These are phyloP conservation scores for Botrytis tulipae DNA, from an alignment of 2,329 filamentous ascomycete genomes.

Conservation along the genomic window DNA sequence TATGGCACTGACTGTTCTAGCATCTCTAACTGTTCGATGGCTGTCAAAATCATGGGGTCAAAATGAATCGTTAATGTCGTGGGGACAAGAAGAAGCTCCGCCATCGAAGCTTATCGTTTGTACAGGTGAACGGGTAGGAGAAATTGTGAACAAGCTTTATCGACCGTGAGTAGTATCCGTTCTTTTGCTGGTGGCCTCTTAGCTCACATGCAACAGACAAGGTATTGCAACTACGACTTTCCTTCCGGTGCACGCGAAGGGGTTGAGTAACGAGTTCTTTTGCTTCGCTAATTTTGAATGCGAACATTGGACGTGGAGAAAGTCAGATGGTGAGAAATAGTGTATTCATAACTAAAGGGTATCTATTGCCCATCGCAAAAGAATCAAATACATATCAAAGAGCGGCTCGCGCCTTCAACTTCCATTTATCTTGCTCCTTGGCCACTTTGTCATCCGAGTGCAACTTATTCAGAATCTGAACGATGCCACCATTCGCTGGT, in stretches of 20 bases:
- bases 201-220: slow-evolving; percentile 37
- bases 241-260: slow-evolving; percentile 66
- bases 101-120: slow-evolving; percentile 57
- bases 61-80: slow-evolving; percentile 17
- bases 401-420: slow-evolving; percentile 44
- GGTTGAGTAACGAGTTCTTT: slow-evolving; percentile 76
- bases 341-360: neutral
- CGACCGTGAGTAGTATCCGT: slow-evolving; percentile 48
- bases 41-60: slow-evolving; percentile 50
- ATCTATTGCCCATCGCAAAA: neutral
- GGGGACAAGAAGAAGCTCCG: slow-evolving; percentile 3
- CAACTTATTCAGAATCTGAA: slow-evolving; percentile 79
- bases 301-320: slow-evolving; percentile 47
- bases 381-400: slow-evolving; percentile 37
- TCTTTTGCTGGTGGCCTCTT: neutral
- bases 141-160: slow-evolving; percentile 66
- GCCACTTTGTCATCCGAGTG: slow-evolving; percentile 67
- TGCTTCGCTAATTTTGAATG: slow-evolving; percentile 79
- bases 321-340: slow-evolving; percentile 1
- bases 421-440: slow-evolving; percentile 45
- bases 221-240: slow-evolving; percentile 59
- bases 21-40: slow-evolving; percentile 73
- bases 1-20: slow-evolving; percentile 41
- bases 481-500: slow-evolving; percentile 72
- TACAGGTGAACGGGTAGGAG: slow-evolving; percentile 75